Evolutionary conservation across 2,329 filamentous ascomycete species (phyloP).

Genomic region (Endothia cerciana): DNA sequence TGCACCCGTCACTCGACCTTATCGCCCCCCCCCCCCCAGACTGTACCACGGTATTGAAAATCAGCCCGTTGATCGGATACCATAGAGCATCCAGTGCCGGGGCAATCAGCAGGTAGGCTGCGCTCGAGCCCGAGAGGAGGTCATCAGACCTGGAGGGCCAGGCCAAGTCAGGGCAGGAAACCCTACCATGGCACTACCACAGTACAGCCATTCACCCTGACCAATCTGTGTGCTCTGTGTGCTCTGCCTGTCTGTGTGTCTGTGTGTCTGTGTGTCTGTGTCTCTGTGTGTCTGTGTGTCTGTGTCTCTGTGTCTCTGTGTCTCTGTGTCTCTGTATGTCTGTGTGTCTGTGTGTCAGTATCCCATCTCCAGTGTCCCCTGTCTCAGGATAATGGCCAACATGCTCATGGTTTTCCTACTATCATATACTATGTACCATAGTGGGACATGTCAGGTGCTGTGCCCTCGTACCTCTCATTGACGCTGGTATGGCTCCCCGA

Average conservation of each 20-base stretch:
- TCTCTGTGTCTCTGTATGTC: no score
- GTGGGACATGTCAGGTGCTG: not conserved
- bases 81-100: not conserved
- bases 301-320: not conserved
- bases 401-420: not conserved
- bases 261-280: no score
- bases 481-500: no score
- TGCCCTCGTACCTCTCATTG: not conserved
- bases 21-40: not conserved
- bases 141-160: not conserved
- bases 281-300: no score
- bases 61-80: not conserved
- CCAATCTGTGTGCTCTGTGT: no score
- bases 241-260: no score
- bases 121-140: constrained; percentile 1
- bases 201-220: no score
- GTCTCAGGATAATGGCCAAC: not conserved
- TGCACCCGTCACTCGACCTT: constrained; percentile 1
- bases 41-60: no score
- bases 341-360: not conserved
- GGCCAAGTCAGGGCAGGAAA: constrained; percentile 9
- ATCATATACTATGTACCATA: not conserved
- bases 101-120: not conserved
- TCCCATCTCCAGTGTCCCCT: not conserved
- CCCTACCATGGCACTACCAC: constrained; percentile 6